A percentile compares a stretch with the other conserved stretches of the same genome.
Conservation (phyloP, 306 rosid species). For the Fagus crenata region DNA sequence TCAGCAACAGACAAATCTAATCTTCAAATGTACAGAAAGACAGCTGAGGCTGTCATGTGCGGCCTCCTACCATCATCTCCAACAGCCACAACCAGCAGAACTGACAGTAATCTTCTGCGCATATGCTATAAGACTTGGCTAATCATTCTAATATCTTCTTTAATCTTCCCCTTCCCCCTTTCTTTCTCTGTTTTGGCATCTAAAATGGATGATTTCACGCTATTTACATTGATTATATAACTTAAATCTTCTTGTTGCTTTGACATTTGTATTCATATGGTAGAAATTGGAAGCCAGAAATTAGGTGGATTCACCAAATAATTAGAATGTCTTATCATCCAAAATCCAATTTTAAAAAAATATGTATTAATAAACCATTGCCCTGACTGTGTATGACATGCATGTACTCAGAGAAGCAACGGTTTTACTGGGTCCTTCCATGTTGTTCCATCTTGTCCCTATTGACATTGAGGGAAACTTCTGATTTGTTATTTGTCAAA, state of each 20-base stretch:
- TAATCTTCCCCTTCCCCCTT: constrained; percentile 10
- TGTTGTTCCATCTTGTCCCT: not conserved
- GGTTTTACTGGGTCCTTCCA: not conserved
- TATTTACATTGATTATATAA: not conserved
- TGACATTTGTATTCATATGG: not conserved
- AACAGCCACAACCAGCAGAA: constrained; percentile 85
- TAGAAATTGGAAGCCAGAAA: not conserved
- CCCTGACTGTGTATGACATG: not conserved
- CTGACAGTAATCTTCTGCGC: constrained; percentile 55
- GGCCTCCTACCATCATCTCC: constrained; percentile 88
- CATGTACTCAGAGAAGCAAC: not conserved
- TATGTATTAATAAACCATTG: not conserved
- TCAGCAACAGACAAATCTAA: constrained; percentile 46
- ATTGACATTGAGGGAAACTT: not conserved
- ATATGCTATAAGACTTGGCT: constrained; percentile 26
- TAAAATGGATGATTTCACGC: not conserved
- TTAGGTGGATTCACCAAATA: not conserved
- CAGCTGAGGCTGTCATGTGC: constrained; percentile 96
- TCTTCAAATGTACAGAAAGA: constrained; percentile 55
- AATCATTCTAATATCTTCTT: not conserved
- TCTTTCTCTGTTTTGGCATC: constrained; percentile 14
- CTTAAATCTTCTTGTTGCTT: constrained; percentile 1
- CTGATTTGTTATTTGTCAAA: not conserved
- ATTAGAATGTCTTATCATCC: not conserved
- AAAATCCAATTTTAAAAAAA: not conserved